These are phyloP conservation scores for Lactifluus pinguis DNA, from an alignment of 768 basidiomycete genomes.

Conservation along the genomic window DNA sequence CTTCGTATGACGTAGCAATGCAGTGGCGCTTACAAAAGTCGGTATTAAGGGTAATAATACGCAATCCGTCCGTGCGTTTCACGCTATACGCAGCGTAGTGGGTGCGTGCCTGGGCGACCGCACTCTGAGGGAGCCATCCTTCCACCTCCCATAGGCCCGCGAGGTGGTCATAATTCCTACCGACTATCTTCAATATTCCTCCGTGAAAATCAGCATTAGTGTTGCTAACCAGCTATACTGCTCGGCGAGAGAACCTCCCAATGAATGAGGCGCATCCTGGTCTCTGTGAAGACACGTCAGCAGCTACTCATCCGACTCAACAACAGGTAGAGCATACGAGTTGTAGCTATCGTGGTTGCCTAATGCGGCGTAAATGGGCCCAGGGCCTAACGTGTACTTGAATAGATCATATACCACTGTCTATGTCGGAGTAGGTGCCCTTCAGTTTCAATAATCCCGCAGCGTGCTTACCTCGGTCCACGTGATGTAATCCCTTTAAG, in stretches of 20 bases:
- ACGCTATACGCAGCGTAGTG: slow-evolving; percentile 74
- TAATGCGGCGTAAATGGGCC: slow-evolving; percentile 66
- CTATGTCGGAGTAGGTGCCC: slow-evolving; percentile 27
- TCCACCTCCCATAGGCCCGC: slow-evolving; percentile 63
- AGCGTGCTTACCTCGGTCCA: slow-evolving; percentile 49
- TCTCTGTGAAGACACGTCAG: slow-evolving; percentile 31
- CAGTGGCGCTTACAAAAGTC: slow-evolving; percentile 51
- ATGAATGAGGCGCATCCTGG: slow-evolving; percentile 50
- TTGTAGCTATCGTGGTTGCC: slow-evolving; percentile 76
- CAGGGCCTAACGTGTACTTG: slow-evolving; percentile 49
- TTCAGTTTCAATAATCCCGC: neutral
- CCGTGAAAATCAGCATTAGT: neutral
- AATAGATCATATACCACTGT: slow-evolving; percentile 59
- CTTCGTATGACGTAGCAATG: neutral
- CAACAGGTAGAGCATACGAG: slow-evolving; percentile 32
- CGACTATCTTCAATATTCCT: neutral
- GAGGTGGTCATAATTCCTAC: slow-evolving; percentile 72
- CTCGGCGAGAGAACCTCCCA: slow-evolving; percentile 43
- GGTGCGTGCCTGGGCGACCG: slow-evolving; percentile 46
- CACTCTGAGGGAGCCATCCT: slow-evolving; percentile 53
- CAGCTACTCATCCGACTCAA: neutral
- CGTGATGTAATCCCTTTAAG: slow-evolving; percentile 42
- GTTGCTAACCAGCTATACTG: slow-evolving; percentile 56
- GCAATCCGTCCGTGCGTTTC: slow-evolving; percentile 51
- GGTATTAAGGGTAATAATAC: slow-evolving; percentile 68